Base-by-base conservation (phyloP, 805 yeast species). In the Barnettozyma salicaria region DNA sequence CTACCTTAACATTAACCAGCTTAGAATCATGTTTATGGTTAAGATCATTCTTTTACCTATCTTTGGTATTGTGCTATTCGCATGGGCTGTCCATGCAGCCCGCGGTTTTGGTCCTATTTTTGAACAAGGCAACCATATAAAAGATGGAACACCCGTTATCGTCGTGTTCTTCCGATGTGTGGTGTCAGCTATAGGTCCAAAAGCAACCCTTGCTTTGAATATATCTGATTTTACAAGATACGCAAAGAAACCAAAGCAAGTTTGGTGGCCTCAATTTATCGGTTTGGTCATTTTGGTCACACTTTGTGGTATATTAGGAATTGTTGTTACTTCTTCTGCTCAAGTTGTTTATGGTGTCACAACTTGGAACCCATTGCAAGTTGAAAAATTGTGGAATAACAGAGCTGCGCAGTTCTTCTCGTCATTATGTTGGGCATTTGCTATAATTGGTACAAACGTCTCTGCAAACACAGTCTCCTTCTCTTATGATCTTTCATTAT, bases 401-500 rank as follows among this genome's bases (percentile, higher is more conserved):
- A 42, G 54, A 39, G 52, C 54, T 13, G 54, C 48, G 12, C 46
- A 46, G 21, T 50, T 50, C 38, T 48, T 50, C 27, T 40, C 49
- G 3, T 46, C 51, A 12, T 30, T 40, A 2, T 33, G 39, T 37
- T 48, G 52, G 52, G 52, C 54, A 2, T 48, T 44, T 26, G 46
- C 54, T 14, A 46, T 47, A 11, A 59, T 83, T 44, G 89, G 88
- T 55, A 78, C 86, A 17, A 83, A 83, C 54, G 75, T 83, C 38
- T 73, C 78, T 7, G 81, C 82, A 24, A 77, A 77, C 51, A 73
- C 79, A n/a, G 65, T 77, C 31, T 66, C 78, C 3, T 73, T 74
- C 40, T 77, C 77, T 33, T 75, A 76, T 14, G 84, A 77, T 50
- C 61, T 74, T 44, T 63, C 78, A 7, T 68, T 77, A 1, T 56